Conservation (phyloP, 139 green algal genomes). For the Dunaliella primolecta region DNA sequence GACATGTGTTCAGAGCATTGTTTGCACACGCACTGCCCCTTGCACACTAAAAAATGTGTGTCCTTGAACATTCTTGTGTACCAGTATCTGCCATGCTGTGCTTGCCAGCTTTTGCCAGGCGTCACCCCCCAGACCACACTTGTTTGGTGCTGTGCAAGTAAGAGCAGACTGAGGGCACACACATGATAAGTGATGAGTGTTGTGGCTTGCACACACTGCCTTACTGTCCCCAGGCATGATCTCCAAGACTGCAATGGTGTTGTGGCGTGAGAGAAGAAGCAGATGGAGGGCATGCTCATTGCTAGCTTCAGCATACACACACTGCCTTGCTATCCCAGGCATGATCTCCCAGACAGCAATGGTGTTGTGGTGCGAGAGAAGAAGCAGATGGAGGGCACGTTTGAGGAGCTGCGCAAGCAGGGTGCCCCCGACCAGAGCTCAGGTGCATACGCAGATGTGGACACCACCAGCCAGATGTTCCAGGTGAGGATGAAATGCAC, state of each 20-base stretch:
- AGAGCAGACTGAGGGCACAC: too few relatives aligned
- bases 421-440: constrained; percentile 52
- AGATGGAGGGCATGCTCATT: too few relatives aligned
- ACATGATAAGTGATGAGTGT: neutral
- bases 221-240: neutral
- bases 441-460: constrained; percentile 56
- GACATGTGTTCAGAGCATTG: too few relatives aligned
- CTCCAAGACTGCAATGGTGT: neutral
- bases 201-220: neutral
- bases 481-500: neutral
- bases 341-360: neutral
- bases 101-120: neutral
- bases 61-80: neutral
- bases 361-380: constrained; percentile 46
- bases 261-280: neutral
- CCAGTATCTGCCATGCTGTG: neutral
- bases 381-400: constrained; percentile 61
- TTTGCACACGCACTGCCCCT: too few relatives aligned
- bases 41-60: too few relatives aligned
- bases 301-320: neutral
- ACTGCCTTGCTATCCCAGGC: neutral
- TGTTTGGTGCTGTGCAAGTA: neutral
- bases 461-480: constrained; percentile 52
- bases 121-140: neutral
- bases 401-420: constrained; percentile 44